Conservation (phyloP, 2,329 filamentous ascomycete genomes). For the Paecilomyces dactylethromorphus region DNA sequence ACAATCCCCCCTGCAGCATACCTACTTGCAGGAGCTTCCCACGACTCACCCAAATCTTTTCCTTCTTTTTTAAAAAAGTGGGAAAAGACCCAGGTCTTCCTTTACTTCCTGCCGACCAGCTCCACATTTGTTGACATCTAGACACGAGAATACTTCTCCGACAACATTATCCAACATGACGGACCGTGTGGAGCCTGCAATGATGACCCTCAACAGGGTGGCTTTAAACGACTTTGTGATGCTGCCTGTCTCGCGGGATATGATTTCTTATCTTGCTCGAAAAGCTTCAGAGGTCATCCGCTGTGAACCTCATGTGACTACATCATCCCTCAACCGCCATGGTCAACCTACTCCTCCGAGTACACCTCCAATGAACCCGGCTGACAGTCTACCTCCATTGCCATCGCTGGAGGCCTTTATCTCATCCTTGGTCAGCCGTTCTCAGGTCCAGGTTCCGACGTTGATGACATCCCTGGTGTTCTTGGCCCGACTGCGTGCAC, state of each 20-base stretch:
- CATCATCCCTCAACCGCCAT: constrained; percentile 32
- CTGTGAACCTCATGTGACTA: constrained; percentile 46
- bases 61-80: neutral
- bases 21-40: neutral
- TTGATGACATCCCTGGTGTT: constrained; percentile 97
- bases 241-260: constrained; percentile 41
- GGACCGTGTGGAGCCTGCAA: constrained; percentile 12
- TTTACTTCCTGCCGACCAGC: neutral
- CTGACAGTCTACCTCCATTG: constrained; percentile 43
- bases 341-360: constrained; percentile 55
- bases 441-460: constrained; percentile 94
- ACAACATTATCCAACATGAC: constrained; percentile 5
- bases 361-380: constrained; percentile 48
- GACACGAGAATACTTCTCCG: neutral
- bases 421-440: constrained; percentile 78
- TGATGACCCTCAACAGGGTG: constrained; percentile 27
- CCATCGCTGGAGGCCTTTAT: constrained; percentile 89
- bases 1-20: neutral
- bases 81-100: neutral
- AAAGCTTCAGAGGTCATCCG: constrained; percentile 43
- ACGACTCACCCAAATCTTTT: neutral
- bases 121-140: neutral
- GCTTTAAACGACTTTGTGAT: constrained; percentile 44
- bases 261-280: constrained; percentile 41
- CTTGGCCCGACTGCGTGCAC: constrained; percentile 73